Evolutionary conservation across 306 rosid genomes (phyloP), one percentile per base, ranked within the genome.

Genomic region (Canavalia gladiata): DNA sequence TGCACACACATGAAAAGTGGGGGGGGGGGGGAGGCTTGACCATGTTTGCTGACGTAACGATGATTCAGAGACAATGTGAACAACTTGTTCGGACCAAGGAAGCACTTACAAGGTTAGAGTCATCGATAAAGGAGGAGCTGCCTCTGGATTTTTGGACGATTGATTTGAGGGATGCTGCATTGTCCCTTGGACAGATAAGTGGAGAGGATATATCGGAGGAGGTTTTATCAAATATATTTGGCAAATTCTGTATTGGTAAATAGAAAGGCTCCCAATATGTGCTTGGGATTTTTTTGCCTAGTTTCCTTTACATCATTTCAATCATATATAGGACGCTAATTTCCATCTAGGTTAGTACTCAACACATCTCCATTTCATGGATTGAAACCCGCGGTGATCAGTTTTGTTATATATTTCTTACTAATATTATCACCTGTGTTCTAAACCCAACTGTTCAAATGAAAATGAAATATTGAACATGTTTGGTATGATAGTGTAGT

Each of bases 171-270:
- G 97, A 90, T 62, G 99, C 95, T 13, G 93, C 90, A 8, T 63
- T 93, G 78, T 92, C 98, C 76, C 97, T 95, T 52, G 97, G 98
- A 72, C 94, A 90, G 82, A 91, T 95, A 60, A 90, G 89, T 81
- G 99, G 98, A 85, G 99, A 93, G 56, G 98, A 95, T 88, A 90
- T 95, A 60, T 91, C 96, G 2, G 99, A 93, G 76, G 99, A 93
- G 85, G 92, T 95, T 79, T 87, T 93, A 68, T 83, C 97, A 66
- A 93, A 91, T 84, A 95, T 95, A 77, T 95, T 95, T 84, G 87
- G 88, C 84, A 92, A 94, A 84, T 94, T 94, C 78, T 94, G 98
- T 81, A 94, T 94, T 43, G 98, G 97, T 77, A 92, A 94, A 84
- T 92, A 84, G 62, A 67, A 74, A 75, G 5, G 42, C 64, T 41